Conservation (phyloP, 108 stramenopile genomes). For the Cyclotella distinguenda region DNA sequence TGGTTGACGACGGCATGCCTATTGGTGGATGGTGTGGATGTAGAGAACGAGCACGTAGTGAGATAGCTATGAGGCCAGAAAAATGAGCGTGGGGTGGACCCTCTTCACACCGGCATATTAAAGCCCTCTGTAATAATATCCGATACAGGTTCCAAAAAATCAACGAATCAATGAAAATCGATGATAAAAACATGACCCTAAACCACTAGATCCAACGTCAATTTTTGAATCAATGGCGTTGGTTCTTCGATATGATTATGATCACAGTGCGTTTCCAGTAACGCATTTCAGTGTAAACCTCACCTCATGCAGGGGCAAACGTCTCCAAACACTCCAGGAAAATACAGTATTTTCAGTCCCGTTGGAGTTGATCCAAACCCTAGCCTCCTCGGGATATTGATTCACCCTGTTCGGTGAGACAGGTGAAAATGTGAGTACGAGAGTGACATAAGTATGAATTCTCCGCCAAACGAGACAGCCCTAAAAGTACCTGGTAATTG, state of each 20-base stretch:
- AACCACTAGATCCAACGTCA: no score
- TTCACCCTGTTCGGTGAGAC: slow-evolving; percentile 1
- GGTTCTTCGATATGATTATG: no score
- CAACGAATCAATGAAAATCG: no score
- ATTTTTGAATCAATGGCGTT: no score
- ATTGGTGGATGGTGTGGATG: background rate
- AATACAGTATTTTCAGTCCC: slow-evolving; percentile 57
- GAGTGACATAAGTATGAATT: background rate
- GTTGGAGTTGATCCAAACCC: slow-evolving; percentile 53
- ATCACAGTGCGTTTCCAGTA: no score
- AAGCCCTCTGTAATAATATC: no score
- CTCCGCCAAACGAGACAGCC: background rate
- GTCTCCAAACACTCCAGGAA: slow-evolving; percentile 55
- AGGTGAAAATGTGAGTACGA: background rate
- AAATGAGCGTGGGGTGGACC: no score
- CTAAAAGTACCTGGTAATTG: slow-evolving; percentile 45
- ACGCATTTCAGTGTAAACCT: no score
- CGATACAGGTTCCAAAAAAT: no score
- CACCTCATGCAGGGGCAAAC: slow-evolving; percentile 74
- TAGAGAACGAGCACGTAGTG: slow-evolving; percentile 1
- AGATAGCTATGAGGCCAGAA: no score
- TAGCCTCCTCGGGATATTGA: slow-evolving; percentile 32
- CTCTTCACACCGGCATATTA: no score
- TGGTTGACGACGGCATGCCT: slow-evolving; percentile 75
- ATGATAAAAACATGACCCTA: no score